Evolutionary conservation across 129 eudicot species (phyloP).

Genomic region (Ambrosia artemisiifolia): DNA sequence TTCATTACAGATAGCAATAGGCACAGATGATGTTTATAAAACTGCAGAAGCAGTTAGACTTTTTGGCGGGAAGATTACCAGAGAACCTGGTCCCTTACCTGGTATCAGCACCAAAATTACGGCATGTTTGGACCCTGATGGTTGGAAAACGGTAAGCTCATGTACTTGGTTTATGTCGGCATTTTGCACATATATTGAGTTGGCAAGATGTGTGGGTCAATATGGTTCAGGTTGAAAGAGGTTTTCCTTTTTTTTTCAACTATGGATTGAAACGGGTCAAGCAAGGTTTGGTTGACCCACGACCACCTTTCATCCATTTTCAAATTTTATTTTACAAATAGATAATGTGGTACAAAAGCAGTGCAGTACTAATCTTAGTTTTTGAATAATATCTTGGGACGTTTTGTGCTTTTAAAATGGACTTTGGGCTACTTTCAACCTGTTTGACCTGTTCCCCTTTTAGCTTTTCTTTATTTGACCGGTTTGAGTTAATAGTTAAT

Average conservation of each 20-base stretch:
- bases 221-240: neutral
- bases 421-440: neutral
- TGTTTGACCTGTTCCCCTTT: neutral
- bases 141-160: slow-evolving; percentile 84
- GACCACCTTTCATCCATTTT: neutral
- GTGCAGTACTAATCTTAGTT: neutral
- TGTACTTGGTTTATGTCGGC: slow-evolving; percentile 4
- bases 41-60: slow-evolving; percentile 88
- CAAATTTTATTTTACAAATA: neutral
- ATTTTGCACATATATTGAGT: neutral
- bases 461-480: neutral
- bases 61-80: slow-evolving; percentile 78
- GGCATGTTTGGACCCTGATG: slow-evolving; percentile 97
- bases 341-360: neutral
- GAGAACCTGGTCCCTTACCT: slow-evolving; percentile 96
- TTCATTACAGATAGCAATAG: slow-evolving; percentile 75
- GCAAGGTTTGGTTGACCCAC: neutral
- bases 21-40: slow-evolving; percentile 90
- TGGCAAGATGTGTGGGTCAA: neutral
- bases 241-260: neutral
- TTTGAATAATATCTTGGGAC: neutral
- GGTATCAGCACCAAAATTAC: slow-evolving; percentile 91
- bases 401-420: neutral
- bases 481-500: too few relatives aligned
- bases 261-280: neutral